Percentiles rank a stretch among this genome's conserved stretches.
Evolutionary conservation across 2,329 filamentous ascomycete genomes (phyloP).

Genomic region (Fusarium verticillioides): DNA sequence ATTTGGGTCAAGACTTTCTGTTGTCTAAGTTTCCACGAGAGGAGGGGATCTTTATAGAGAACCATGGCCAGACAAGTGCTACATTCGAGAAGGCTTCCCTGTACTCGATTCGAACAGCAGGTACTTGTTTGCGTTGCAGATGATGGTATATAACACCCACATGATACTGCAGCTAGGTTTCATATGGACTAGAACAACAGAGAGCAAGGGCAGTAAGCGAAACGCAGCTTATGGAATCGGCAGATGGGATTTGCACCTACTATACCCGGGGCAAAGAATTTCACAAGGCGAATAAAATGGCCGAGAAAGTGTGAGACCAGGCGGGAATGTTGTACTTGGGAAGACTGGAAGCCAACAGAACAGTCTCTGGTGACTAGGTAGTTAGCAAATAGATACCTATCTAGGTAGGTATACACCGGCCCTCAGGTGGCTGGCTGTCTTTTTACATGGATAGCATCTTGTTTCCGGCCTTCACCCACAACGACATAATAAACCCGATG

Average conservation of each 20-base stretch:
- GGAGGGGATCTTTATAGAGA: conserved; percentile 4
- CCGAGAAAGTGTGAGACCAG: conserved; percentile 6
- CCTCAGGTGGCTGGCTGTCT: background rate
- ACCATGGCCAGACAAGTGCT: background rate
- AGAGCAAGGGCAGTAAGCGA: conserved; percentile 13
- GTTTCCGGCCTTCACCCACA: conserved; percentile 57
- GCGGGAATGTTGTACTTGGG: background rate
- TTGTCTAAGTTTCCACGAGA: background rate
- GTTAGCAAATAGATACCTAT: background rate
- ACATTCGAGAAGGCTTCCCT: conserved; percentile 10
- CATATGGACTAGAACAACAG: conserved; percentile 3
- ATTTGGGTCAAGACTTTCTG: background rate
- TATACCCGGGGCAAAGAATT: conserved; percentile 20
- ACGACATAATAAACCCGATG: conserved; percentile 46
- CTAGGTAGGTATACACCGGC: background rate
- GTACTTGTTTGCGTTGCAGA: conserved; percentile 19
- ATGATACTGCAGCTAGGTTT: background rate
- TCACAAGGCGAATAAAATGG: conserved; percentile 10
- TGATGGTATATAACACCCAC: background rate
- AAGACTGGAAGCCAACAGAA: background rate
- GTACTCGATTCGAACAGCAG: background rate
- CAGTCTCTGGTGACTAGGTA: background rate
- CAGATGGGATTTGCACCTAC: conserved; percentile 14
- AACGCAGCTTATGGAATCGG: conserved; percentile 1
- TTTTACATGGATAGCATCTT: conserved; percentile 30